Evolutionary conservation across 306 rosid genomes (phyloP).

Genomic region (Elaeagnus macrophylla): DNA sequence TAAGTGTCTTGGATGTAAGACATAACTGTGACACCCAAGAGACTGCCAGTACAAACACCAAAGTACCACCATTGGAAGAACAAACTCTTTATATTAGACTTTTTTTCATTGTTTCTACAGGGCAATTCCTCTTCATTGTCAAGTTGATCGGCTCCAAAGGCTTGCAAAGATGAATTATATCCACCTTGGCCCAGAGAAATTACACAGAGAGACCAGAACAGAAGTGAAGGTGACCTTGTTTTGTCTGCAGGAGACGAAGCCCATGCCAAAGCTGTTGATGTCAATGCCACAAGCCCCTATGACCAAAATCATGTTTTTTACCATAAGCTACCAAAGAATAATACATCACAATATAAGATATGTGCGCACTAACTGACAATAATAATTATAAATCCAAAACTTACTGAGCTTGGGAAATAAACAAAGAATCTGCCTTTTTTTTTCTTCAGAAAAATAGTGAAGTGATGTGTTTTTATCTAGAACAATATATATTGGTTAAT

Average conservation of each 20-base stretch:
- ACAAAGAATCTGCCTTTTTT: too few relatives aligned
- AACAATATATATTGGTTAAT: too few relatives aligned
- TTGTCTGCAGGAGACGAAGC: slow-evolving; percentile 44
- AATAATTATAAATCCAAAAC: too few relatives aligned
- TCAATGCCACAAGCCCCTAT: slow-evolving; percentile 81
- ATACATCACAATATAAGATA: too few relatives aligned
- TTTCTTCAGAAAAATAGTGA: too few relatives aligned
- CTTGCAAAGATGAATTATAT: slow-evolving; percentile 86
- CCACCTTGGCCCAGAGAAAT: slow-evolving; percentile 87
- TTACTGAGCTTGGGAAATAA: too few relatives aligned
- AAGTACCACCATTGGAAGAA: slow-evolving; percentile 93
- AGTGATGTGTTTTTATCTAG: too few relatives aligned
- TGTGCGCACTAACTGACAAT: too few relatives aligned
- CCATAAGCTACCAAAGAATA: too few relatives aligned
- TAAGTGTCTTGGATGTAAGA: slow-evolving; percentile 86
- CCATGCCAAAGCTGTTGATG: slow-evolving; percentile 57
- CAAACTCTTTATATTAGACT: slow-evolving; percentile 35
- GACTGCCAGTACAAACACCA: slow-evolving; percentile 76
- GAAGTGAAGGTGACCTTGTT: slow-evolving; percentile 48
- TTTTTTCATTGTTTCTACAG: slow-evolving; percentile 36
- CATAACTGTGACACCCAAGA: slow-evolving; percentile 77
- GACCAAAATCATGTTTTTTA: not conserved
- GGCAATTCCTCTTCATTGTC: slow-evolving; percentile 69
- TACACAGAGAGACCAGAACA: slow-evolving; percentile 62
- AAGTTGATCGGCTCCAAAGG: slow-evolving; percentile 86